Evolutionary conservation across 805 yeast genomes (phyloP), one percentile per base, ranked within the genome.

Genomic region (Isabelozyma rhagii): DNA sequence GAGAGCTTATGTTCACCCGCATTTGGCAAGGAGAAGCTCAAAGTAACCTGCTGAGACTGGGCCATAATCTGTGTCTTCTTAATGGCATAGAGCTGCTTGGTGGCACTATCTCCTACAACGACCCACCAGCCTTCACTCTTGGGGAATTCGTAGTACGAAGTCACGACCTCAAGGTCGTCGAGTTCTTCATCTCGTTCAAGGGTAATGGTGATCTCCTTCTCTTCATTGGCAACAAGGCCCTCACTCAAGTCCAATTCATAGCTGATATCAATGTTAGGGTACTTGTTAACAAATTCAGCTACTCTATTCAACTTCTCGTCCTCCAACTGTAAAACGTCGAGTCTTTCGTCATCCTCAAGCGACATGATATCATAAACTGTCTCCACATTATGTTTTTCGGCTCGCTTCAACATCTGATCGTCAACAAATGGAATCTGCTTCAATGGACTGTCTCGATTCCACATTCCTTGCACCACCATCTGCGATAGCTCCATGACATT

Each of bases 61-160:
- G 79, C 75, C 8, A 72, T 62, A 2, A 89, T 68, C 0, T 78
- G 64, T 0, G 87, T 73, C 62, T 85, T 87, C 62, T 85, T 86
- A 52, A 90, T 83, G 0, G 90, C 92, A 55, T 83, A 85, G 34
- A 93, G 65, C 58, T 85, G 86, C 50, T 77, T 81, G 0, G 77
- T 71, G 1, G 67, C 62, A 1, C 78, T 59, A 53, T 87, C 87
- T 5, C 98, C 97, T 39, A 92, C 67, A 6, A 93, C 85, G 17
- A 93, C 62, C 96, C 97, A 92, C 98, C 97, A 81, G 51, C 75
- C 78, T 60, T 88, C 94, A 7, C 72, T 62, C 67, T 87, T 89
- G 2, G 71, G 61, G 45, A 61, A 67, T 4, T 96, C 92, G 61
- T 73, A 89, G 41, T 59, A 65, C n/a, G 81, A 79, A 5, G 89